These are phyloP conservation scores for Melastoma malabathricum DNA, from an alignment of 345 rosid genomes.

Conservation along the genomic window DNA sequence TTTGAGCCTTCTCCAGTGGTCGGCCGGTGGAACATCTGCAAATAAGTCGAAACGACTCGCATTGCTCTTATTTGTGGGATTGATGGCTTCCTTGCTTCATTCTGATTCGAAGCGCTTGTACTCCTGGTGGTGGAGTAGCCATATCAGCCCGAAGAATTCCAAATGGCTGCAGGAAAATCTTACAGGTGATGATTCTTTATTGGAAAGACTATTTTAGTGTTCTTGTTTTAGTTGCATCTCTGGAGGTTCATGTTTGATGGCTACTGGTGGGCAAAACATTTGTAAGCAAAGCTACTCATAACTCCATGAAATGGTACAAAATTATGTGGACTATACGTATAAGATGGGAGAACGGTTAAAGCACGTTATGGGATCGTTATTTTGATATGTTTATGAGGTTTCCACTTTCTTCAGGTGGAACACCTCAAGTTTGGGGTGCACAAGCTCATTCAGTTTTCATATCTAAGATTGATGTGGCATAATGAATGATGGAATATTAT, in stretches of 20 bases:
- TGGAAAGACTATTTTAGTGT: conserved; percentile 1
- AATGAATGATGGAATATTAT: background rate
- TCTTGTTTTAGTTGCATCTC: background rate
- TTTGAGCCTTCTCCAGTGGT: conserved; percentile 30
- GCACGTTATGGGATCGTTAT: too few relatives aligned
- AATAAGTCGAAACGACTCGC: conserved; percentile 47
- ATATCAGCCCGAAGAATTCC: conserved; percentile 88
- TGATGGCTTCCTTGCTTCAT: conserved; percentile 51
- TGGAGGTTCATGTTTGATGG: background rate
- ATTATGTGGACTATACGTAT: too few relatives aligned
- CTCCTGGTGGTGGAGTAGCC: conserved; percentile 99
- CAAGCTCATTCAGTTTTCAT: too few relatives aligned
- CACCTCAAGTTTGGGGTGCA: too few relatives aligned
- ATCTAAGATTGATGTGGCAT: too few relatives aligned
- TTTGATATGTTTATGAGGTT: too few relatives aligned
- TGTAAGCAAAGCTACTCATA: too few relatives aligned
- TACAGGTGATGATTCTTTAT: conserved; percentile 37
- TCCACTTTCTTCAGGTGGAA: too few relatives aligned
- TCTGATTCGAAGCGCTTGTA: conserved; percentile 59
- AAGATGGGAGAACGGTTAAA: too few relatives aligned
- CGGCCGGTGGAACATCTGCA: conserved; percentile 28
- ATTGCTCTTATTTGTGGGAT: conserved; percentile 34
- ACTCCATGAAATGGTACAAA: too few relatives aligned
- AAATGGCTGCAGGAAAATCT: conserved; percentile 99
- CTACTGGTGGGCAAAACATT: too few relatives aligned